Percentiles rank a stretch among this genome's conserved stretches.
These are phyloP conservation scores for Nigrospora osmanthi DNA, from an alignment of 2,329 filamentous ascomycete genomes.

Conservation along the genomic window DNA sequence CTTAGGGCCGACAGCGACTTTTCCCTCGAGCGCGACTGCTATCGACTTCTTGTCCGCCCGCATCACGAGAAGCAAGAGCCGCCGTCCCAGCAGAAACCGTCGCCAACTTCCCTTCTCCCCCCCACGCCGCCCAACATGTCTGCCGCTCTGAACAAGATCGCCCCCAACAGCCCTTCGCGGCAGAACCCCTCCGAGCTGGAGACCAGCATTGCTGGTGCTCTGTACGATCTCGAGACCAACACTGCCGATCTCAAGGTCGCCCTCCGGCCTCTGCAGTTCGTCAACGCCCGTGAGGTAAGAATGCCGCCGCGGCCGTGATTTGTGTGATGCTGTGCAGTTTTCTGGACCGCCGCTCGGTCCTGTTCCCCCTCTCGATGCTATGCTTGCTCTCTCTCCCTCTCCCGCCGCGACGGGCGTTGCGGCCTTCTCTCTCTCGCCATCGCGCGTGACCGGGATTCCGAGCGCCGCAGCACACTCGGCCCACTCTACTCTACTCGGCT, in stretches of 20 bases:
- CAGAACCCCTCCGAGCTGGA: constrained; percentile 96
- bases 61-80: constrained; percentile 4
- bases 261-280: constrained; percentile 96
- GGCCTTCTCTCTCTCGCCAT: no score
- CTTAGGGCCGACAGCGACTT: no score
- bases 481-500: no score
- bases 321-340: no score
- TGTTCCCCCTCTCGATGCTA: background rate
- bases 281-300: constrained; percentile 99
- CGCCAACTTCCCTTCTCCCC: constrained; percentile 5
- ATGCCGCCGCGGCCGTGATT: constrained; percentile 9
- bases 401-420: background rate
- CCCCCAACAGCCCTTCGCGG: constrained; percentile 91
- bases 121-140: constrained; percentile 47
- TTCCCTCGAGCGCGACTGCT: no score
- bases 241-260: constrained; percentile 95
- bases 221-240: constrained; percentile 99
- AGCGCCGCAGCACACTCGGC: no score
- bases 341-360: background rate
- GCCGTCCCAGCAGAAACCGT: constrained; percentile 1
- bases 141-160: constrained; percentile 93
- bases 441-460: no score
- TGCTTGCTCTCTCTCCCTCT: background rate
- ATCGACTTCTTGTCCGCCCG: constrained; percentile 7
- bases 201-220: constrained; percentile 91